These are phyloP conservation scores for Zygotorulaspora danielsina DNA, from an alignment of 805 yeast genomes.

Conservation along the genomic window DNA sequence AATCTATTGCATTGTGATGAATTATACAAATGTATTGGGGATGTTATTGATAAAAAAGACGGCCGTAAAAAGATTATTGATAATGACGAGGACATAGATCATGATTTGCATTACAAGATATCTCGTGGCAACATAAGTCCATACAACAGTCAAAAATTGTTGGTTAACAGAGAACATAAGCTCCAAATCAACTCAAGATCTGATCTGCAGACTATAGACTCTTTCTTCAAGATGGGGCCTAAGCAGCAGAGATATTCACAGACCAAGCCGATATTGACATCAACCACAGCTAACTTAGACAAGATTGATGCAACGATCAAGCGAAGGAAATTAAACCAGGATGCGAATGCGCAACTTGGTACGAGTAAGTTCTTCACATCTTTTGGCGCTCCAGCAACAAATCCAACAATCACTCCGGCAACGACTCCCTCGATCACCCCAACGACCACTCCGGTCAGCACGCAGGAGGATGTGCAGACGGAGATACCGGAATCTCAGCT, in stretches of 20 bases:
- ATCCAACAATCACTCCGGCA: background rate
- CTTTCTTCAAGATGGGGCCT: slow-evolving; percentile 18
- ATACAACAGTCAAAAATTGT: slow-evolving; percentile 35
- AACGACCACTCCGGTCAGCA: background rate
- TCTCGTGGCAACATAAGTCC: slow-evolving; percentile 72
- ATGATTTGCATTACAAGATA: slow-evolving; percentile 48
- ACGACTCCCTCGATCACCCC: background rate
- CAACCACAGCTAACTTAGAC: slow-evolving; percentile 10
- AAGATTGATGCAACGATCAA: slow-evolving; percentile 23
- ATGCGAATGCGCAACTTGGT: background rate
- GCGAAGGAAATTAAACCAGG: slow-evolving; percentile 21
- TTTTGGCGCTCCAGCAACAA: background rate
- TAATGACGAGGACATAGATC: slow-evolving; percentile 36
- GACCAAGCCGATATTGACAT: slow-evolving; percentile 1
- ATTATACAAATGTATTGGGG: slow-evolving; percentile 41
- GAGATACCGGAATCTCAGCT: slow-evolving; percentile 29
- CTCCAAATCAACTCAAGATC: slow-evolving; percentile 30
- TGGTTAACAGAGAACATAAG: slow-evolving; percentile 32
- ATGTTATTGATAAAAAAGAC: slow-evolving; percentile 25
- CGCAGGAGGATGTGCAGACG: slow-evolving; percentile 19
- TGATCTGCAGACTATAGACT: slow-evolving; percentile 18
- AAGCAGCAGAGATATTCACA: background rate
- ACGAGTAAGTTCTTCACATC: slow-evolving; percentile 19
- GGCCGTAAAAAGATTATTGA: slow-evolving; percentile 23
- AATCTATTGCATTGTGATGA: slow-evolving; percentile 27